A percentile compares a stretch with the other conserved stretches of the same genome.
Conservation (phyloP, 352 stramenopile species). For the Nothophytophthora sp. region DNA sequence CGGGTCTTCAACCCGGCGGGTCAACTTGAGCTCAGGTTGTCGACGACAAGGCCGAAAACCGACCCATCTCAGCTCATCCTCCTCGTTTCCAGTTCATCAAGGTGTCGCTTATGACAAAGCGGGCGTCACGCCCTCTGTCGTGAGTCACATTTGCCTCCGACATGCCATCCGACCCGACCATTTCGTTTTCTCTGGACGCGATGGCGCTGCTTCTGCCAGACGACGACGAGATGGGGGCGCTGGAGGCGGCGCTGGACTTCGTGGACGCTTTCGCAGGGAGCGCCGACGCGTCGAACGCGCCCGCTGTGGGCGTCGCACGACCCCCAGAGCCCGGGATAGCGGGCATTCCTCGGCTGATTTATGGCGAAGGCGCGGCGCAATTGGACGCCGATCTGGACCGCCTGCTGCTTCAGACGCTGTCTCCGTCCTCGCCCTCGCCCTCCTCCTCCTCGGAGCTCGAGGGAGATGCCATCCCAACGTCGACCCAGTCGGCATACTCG, state of each 20-base stretch:
- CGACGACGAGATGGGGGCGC: slow-evolving; percentile 14
- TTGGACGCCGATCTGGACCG: slow-evolving; percentile 18
- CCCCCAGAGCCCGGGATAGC: not conserved
- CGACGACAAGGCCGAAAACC: too few species aligned
- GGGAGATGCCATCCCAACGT: slow-evolving; percentile 1
- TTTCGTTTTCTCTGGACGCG: not conserved
- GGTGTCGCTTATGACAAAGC: too few species aligned
- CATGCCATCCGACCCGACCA: too few species aligned
- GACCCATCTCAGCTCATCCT: too few species aligned
- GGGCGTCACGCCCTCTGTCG: too few species aligned
- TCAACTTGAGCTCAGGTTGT: too few species aligned
- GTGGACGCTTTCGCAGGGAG: slow-evolving; percentile 13
- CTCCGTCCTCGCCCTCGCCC: not conserved
- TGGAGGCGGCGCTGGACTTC: slow-evolving; percentile 28
- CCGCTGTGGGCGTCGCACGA: not conserved
- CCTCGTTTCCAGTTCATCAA: too few species aligned
- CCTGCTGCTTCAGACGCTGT: slow-evolving; percentile 12
- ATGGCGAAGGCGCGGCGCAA: slow-evolving; percentile 1
- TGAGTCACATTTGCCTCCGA: too few species aligned
- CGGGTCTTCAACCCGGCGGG: too few species aligned
- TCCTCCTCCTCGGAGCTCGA: slow-evolving; percentile 7
- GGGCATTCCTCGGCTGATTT: slow-evolving; percentile 1
- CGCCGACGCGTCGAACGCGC: not conserved
- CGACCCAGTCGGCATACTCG: not conserved
- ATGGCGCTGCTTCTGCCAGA: slow-evolving; percentile 26